phyloP scores from a whole-genome alignment of 768 basidiomycete genomes.

The Scleroderma citrinum region DNA sequence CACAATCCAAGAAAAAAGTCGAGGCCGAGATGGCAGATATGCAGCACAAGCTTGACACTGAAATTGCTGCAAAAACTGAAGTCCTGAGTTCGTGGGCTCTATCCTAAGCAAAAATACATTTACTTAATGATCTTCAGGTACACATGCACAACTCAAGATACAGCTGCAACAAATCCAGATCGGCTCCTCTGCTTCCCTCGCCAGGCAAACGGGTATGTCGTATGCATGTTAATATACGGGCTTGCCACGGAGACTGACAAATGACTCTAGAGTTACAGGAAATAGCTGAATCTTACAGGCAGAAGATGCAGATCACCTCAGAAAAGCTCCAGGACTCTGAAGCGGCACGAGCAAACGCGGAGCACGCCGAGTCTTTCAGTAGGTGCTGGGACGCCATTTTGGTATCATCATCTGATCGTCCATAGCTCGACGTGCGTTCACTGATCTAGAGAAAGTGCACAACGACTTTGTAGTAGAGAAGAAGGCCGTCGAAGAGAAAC shows the following conservation, averaged over 20 bases:
- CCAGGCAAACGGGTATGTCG: conserved; percentile 50
- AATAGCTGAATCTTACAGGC: conserved; percentile 58
- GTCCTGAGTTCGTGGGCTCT: conserved; percentile 41
- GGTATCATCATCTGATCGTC: conserved; percentile 7
- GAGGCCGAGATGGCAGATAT: conserved; percentile 48
- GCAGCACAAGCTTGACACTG: conserved; percentile 51
- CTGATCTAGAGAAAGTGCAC: conserved; percentile 56
- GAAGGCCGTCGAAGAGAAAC: conserved; percentile 43
- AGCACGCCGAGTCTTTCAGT: conserved; percentile 62
- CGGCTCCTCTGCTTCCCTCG: conserved; percentile 49
- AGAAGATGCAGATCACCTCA: conserved; percentile 53
- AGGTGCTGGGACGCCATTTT: conserved; percentile 6
- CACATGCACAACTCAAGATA: conserved; percentile 53
- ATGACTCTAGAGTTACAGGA: conserved; percentile 49
- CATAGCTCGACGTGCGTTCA: conserved; percentile 54
- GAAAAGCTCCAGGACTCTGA: conserved; percentile 63
- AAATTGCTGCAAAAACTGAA: conserved; percentile 49
- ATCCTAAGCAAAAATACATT: background rate
- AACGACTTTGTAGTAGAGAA: conserved; percentile 46
- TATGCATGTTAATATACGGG: background rate
- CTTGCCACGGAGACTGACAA: background rate
- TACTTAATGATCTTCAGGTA: conserved; percentile 19
- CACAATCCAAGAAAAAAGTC: conserved; percentile 50
- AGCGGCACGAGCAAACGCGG: conserved; percentile 58
- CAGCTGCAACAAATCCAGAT: conserved; percentile 61